These are phyloP conservation scores for Trametes punicea DNA, from an alignment of 768 basidiomycete species.

Conservation along the genomic window DNA sequence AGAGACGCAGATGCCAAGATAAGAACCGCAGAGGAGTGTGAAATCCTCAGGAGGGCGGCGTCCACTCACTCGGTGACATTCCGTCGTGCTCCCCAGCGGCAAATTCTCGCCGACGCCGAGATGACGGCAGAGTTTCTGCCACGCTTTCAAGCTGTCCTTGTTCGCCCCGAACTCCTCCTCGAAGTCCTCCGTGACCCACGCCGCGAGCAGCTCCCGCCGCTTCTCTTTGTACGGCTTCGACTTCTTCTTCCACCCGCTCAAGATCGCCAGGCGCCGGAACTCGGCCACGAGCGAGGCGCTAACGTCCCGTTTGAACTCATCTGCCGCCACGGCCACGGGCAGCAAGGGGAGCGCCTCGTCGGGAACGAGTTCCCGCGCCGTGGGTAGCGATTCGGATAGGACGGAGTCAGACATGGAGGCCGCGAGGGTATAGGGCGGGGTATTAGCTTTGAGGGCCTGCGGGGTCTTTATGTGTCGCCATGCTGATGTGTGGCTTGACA, in stretches of 20 bases:
- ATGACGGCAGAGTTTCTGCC: neutral
- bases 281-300: slow-evolving; percentile 7
- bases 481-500: neutral
- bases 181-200: neutral
- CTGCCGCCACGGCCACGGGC: neutral
- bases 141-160: neutral
- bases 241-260: neutral
- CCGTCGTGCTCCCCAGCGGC: neutral
- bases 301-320: neutral
- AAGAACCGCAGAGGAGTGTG: too few species aligned
- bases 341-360: neutral
- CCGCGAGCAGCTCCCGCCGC: neutral
- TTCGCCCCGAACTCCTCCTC: neutral
- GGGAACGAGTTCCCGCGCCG: neutral
- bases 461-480: neutral
- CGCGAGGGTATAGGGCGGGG: neutral
- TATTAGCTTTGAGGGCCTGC: neutral
- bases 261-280: neutral
- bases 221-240: neutral
- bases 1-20: neutral
- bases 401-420: neutral
- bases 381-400: neutral
- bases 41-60: too few species aligned
- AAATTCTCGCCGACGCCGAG: neutral
- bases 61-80: neutral